phyloP scores from a whole-genome alignment of 2,329 filamentous ascomycete genomes.

The Tolypocladium nubicola region DNA sequence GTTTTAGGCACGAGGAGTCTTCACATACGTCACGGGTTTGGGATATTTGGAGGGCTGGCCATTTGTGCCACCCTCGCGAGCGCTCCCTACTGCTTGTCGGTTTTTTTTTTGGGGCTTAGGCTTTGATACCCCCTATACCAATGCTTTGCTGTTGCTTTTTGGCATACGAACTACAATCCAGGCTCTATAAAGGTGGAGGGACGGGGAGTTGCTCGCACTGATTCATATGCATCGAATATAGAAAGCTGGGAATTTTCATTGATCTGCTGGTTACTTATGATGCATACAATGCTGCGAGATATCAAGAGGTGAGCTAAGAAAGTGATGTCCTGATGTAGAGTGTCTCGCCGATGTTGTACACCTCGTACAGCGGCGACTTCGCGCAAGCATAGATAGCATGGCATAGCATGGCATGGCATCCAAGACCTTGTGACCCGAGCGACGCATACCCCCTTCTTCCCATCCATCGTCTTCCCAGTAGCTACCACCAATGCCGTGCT shows the following conservation, averaged over 20 bases:
- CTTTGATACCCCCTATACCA: neutral
- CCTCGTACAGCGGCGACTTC: neutral
- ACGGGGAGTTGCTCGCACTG: neutral
- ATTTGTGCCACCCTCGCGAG: neutral
- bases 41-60: neutral
- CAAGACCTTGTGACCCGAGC: neutral
- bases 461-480: neutral
- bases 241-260: neutral
- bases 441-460: neutral
- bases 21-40: neutral
- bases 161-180: neutral
- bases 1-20: neutral
- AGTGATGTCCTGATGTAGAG: neutral
- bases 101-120: neutral
- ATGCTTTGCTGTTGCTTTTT: neutral
- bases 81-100: neutral
- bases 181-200: neutral
- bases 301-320: neutral
- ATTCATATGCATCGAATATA: neutral
- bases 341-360: neutral
- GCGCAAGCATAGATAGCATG: neutral
- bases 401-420: neutral
- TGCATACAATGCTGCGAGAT: neutral
- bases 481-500: neutral
- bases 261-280: neutral